These are phyloP conservation scores for Colletotrichum graminicola DNA, from an alignment of 2,329 filamentous ascomycete genomes.

Conservation along the genomic window DNA sequence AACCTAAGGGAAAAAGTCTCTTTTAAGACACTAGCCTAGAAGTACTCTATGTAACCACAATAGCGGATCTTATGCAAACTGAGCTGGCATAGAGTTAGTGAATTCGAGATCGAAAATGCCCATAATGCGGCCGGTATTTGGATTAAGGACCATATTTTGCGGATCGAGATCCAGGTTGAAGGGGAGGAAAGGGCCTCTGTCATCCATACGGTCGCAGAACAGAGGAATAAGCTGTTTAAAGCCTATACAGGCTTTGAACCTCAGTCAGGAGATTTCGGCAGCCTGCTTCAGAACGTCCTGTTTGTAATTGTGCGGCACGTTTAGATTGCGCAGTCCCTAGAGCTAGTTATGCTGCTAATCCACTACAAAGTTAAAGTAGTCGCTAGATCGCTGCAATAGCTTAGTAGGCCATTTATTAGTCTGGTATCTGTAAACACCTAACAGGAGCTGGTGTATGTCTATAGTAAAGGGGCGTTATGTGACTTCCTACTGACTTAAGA, in stretches of 20 bases:
- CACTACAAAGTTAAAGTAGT: neutral
- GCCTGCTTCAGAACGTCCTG: neutral
- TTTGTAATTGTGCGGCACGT: neutral
- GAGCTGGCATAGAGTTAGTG: slow-evolving; percentile 55
- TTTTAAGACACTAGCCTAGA: slow-evolving; percentile 46
- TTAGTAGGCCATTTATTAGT: neutral
- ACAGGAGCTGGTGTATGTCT: slow-evolving; percentile 1
- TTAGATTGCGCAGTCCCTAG: neutral
- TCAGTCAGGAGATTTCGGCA: slow-evolving; percentile 44
- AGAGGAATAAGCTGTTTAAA: slow-evolving; percentile 50
- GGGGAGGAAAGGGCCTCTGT: slow-evolving; percentile 52
- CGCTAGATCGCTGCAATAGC: neutral
- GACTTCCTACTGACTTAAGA: neutral
- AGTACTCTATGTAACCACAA: slow-evolving; percentile 53
- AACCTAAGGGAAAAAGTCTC: slow-evolving; percentile 41
- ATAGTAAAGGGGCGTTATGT: neutral
- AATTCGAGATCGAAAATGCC: slow-evolving; percentile 56
- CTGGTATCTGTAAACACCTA: neutral
- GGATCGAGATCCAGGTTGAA: slow-evolving; percentile 57
- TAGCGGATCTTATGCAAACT: slow-evolving; percentile 54
- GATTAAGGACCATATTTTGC: slow-evolving; percentile 55
- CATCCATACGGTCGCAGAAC: slow-evolving; percentile 42
- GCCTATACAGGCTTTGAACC: slow-evolving; percentile 51
- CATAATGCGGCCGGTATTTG: slow-evolving; percentile 51
- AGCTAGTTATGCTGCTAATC: neutral